Percentiles rank a stretch among this genome's conserved stretches.
phyloP scores from a whole-genome alignment of 139 green algal genomes.

The Tetraselmis striata region DNA sequence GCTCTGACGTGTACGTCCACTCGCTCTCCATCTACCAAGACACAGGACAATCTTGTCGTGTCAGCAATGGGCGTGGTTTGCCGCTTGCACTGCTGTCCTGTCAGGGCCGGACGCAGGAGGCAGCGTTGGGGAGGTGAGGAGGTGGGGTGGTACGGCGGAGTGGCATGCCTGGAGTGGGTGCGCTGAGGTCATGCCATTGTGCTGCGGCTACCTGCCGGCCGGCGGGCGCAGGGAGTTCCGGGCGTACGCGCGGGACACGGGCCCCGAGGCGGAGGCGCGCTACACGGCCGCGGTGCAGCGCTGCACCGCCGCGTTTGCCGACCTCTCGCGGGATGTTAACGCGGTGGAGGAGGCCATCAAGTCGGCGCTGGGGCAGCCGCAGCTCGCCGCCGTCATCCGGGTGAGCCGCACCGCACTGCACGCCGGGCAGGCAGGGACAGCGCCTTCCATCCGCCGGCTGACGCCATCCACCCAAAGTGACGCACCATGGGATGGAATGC shows the following conservation, averaged over 20 bases:
- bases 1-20: no score
- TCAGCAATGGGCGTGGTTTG: no score
- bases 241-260: neutral
- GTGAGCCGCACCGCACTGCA: neutral
- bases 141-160: no score
- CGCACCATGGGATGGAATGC: no score
- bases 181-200: no score
- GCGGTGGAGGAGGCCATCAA: neutral
- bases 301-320: neutral
- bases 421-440: neutral
- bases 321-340: neutral
- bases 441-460: neutral
- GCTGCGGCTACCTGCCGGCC: neutral
- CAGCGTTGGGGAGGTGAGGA: neutral
- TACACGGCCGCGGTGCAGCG: neutral
- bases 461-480: neutral
- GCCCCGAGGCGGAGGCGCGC: neutral
- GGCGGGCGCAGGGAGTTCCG: neutral
- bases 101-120: neutral
- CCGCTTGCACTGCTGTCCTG: no score
- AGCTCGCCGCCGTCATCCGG: neutral
- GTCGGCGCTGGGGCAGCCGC: neutral
- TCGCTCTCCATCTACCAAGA: no score
- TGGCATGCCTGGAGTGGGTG: no score
- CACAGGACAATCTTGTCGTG: no score